Evolutionary conservation across 1,284 basidiomycete species (phyloP).

Genomic region (Ceratobasidium papillatum): DNA sequence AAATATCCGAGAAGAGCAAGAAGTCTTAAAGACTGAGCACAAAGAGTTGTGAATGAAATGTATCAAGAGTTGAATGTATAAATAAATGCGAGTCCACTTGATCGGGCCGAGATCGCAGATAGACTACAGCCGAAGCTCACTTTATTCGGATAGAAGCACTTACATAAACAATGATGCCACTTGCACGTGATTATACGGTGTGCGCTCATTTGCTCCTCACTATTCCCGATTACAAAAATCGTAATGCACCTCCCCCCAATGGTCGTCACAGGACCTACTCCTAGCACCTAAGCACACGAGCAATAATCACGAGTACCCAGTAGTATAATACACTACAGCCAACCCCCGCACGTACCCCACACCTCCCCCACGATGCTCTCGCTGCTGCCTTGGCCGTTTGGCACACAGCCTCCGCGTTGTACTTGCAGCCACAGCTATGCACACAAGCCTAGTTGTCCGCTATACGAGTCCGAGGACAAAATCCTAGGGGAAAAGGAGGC

Average conservation of each 20-base stretch:
- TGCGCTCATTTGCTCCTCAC: background rate
- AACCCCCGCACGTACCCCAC: slow-evolving; percentile 5
- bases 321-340: background rate
- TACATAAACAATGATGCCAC: slow-evolving; percentile 5
- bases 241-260: slow-evolving; percentile 17
- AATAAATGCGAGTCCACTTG: background rate
- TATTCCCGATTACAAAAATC: background rate
- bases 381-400: slow-evolving; percentile 31
- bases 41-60: slow-evolving; percentile 8
- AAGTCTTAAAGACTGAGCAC: background rate
- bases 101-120: slow-evolving; percentile 26
- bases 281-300: background rate
- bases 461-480: background rate
- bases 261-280: slow-evolving; percentile 1
- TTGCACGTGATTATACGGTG: slow-evolving; percentile 16
- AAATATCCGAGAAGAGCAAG: background rate
- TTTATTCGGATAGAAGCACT: slow-evolving; percentile 35
- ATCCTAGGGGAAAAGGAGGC: background rate
- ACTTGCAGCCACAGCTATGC: slow-evolving; percentile 2
- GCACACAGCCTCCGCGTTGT: background rate
- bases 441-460: slow-evolving; percentile 6
- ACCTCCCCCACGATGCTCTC: slow-evolving; percentile 5
- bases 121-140: slow-evolving; percentile 37
- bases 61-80: background rate
- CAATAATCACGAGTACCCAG: background rate